Conservation (phyloP, 2,329 filamentous ascomycete species). For the Coleophoma crateriformis region DNA sequence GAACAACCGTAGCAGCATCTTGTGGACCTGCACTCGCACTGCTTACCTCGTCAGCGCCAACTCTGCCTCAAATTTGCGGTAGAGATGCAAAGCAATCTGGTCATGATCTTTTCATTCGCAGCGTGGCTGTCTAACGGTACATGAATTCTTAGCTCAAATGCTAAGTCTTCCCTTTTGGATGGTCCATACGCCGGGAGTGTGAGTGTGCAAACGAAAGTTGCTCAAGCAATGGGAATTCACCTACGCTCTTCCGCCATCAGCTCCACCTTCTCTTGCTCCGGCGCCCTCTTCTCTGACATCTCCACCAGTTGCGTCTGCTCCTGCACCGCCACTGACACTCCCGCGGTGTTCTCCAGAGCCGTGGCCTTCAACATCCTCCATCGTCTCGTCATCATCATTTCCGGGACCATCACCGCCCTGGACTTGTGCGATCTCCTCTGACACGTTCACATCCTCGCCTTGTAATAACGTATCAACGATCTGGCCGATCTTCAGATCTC, state of each 20-base stretch:
- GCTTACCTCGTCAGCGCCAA: slow-evolving; percentile 37
- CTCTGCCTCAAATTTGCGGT: slow-evolving; percentile 3
- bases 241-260: slow-evolving; percentile 99
- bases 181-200: no score
- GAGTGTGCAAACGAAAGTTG: no score
- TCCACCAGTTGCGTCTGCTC: slow-evolving; percentile 80
- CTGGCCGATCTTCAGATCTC: slow-evolving; percentile 82
- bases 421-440: slow-evolving; percentile 63
- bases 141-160: slow-evolving; percentile 14
- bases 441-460: slow-evolving; percentile 82
- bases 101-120: slow-evolving; percentile 20
- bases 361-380: slow-evolving; percentile 70
- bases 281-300: slow-evolving; percentile 89
- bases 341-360: slow-evolving; percentile 54
- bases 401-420: slow-evolving; percentile 44
- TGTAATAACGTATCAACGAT: slow-evolving; percentile 81
- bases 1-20: slow-evolving; percentile 74
- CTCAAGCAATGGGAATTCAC: slow-evolving; percentile 39
- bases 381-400: slow-evolving; percentile 67
- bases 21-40: slow-evolving; percentile 52
- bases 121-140: slow-evolving; percentile 27
- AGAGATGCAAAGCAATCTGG: slow-evolving; percentile 2
- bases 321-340: slow-evolving; percentile 72
- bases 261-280: slow-evolving; percentile 83
- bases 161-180: slow-evolving; percentile 13